Evolutionary conservation across 495 filamentous ascomycete genomes (phyloP), one percentile per base, ranked within the genome.

Genomic region (Elasticomyces elasticus): DNA sequence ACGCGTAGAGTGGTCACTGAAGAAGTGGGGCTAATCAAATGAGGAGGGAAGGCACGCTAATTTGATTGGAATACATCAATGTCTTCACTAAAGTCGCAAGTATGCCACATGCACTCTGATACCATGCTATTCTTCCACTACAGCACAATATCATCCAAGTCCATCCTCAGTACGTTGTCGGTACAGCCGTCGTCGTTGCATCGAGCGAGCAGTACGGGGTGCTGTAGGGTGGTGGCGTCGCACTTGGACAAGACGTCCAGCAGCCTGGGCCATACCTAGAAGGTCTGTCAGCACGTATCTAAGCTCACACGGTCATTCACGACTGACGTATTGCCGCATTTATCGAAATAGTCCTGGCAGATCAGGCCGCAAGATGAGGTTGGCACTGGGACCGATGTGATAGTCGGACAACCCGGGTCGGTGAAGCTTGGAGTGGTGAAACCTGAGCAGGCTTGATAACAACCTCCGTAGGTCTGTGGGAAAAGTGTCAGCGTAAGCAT

Each of bases 181-280:
- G n/a, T n/a, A n/a, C 47, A 50, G 47, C 26, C 47, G 17, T 33
- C 23, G 47, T 33, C 26, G 13, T 48, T 25, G 44, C 11, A n/a
- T n/a, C 11, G 7, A 33, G 30, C 30, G 30, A 33, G 15, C 30
- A 33, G 15, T 33, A 33, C 30, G 30, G 30, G 7, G 30, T 33
- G 30, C 30, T 33, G 30, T 33, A 33, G 15, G 30, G 7, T 15
- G 30, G 30, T 15, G 30, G 30, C 15, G 30, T 33, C 7, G 30
- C 30, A 33, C 30, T 15, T 7, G 30, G 30, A 33, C 30, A 33
- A 15, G 30, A 33, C 15, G 30, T 33, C 30, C 30, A 33, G 15
- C 30, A 33, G 7, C 30, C 30, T 7, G 30, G 30, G 15, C 30
- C 30, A 33, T n/a, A n/a, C n/a, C n/a, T n/a, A n/a, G n/a, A n/a